These are phyloP conservation scores for Cercophora newfieldiana DNA, from an alignment of 495 filamentous ascomycete species.

Conservation along the genomic window DNA sequence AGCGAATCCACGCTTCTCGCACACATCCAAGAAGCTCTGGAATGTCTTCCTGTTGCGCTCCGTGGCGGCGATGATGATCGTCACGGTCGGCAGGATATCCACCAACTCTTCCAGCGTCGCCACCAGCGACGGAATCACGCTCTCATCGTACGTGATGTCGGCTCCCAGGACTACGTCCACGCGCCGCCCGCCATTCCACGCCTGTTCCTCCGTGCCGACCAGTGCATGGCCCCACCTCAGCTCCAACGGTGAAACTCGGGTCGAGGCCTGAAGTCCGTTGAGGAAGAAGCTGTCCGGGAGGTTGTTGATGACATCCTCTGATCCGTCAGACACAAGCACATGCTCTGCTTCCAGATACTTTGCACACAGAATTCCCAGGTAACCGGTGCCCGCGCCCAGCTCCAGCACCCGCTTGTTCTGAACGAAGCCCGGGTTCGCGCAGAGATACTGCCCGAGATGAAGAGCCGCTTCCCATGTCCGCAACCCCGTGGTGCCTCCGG, in stretches of 20 bases:
- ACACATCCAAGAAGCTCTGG: constrained; percentile 41
- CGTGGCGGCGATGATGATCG: constrained; percentile 49
- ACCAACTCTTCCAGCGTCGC: constrained; percentile 47
- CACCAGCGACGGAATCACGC: constrained; percentile 45
- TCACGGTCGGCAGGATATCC: constrained; percentile 34
- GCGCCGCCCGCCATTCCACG: constrained; percentile 44
- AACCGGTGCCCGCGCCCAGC: constrained; percentile 84
- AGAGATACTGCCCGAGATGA: constrained; percentile 76
- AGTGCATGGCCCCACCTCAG: constrained; percentile 63
- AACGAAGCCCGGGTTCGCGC: constrained; percentile 41
- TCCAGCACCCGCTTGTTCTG: constrained; percentile 69
- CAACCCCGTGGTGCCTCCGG: constrained; percentile 76
- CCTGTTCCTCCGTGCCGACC: constrained; percentile 43
- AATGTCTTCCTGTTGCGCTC: constrained; percentile 50
- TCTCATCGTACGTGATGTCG: constrained; percentile 53
- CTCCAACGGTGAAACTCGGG: constrained; percentile 47
- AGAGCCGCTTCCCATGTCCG: constrained; percentile 94
- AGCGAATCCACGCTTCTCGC: constrained; percentile 32
- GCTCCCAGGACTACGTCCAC: constrained; percentile 53
- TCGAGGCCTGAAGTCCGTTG: constrained; percentile 57
- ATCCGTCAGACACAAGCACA: constrained; percentile 80
- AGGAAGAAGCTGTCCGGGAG: constrained; percentile 66
- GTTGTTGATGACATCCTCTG: constrained; percentile 66
- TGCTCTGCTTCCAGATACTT: constrained; percentile 64
- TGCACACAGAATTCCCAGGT: constrained; percentile 78